These are phyloP conservation scores for Yarrowia divulgata DNA, from an alignment of 805 yeast species.

Conservation along the genomic window DNA sequence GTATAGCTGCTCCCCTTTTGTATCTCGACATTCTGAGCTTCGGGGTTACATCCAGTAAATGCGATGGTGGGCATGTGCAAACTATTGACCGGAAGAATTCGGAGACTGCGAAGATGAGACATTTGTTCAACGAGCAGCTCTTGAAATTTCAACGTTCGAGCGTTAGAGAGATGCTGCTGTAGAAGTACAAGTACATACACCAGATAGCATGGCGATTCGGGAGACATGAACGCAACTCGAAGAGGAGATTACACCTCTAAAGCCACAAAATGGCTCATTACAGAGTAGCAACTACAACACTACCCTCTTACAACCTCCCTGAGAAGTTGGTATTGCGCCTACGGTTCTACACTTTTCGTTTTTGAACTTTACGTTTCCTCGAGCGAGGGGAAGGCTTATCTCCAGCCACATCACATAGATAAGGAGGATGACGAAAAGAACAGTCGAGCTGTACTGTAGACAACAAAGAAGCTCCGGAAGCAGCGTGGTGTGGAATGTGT, in stretches of 20 bases:
- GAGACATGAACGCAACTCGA: background rate
- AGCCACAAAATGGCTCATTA: background rate
- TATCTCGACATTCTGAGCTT: background rate
- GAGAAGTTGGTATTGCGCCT: background rate
- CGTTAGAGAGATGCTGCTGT: too few relatives aligned
- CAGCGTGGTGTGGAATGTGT: constrained; percentile 10
- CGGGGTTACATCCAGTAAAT: too few relatives aligned
- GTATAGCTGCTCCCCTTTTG: background rate
- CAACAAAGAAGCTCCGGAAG: constrained; percentile 8
- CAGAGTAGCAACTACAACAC: background rate
- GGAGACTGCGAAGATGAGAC: background rate
- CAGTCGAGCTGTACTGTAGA: background rate
- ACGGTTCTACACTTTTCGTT: background rate
- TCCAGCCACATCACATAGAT: constrained; percentile 19
- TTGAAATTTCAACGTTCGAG: too few relatives aligned
- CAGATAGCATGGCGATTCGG: too few relatives aligned
- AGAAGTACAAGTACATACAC: too few relatives aligned
- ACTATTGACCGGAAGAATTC: background rate
- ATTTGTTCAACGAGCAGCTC: too few relatives aligned
- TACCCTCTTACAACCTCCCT: background rate
- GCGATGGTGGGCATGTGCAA: background rate
- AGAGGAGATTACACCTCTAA: background rate
- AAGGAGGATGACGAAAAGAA: constrained; percentile 18
- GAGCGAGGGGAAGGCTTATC: constrained; percentile 17
- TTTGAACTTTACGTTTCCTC: background rate